phyloP scores from a whole-genome alignment of 2,329 filamentous ascomycete genomes.

The Onygenales sp. region DNA sequence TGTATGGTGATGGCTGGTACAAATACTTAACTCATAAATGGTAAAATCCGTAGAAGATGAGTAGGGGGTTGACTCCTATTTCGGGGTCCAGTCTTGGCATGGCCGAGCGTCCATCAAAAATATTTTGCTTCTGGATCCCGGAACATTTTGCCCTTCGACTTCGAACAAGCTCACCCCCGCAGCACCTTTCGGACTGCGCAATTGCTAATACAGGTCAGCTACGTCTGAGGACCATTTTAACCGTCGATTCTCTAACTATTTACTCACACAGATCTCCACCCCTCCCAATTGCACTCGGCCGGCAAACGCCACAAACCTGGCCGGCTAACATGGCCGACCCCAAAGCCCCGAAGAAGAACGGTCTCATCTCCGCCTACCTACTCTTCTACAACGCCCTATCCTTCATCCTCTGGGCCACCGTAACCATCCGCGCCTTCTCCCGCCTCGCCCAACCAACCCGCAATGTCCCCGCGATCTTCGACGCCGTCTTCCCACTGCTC shows the following conservation, averaged over 20 bases:
- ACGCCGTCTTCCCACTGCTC: constrained; percentile 35
- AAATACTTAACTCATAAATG: neutral
- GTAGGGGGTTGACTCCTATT: too few species aligned
- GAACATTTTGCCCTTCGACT: too few species aligned
- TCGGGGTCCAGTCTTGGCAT: neutral
- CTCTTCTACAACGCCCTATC: constrained; percentile 76
- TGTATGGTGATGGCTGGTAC: too few species aligned
- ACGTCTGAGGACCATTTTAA: too few species aligned
- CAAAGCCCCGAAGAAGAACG: neutral
- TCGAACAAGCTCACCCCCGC: too few species aligned
- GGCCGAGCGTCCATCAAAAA: neutral
- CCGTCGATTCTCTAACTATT: too few species aligned
- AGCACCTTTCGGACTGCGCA: too few species aligned
- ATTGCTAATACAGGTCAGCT: too few species aligned
- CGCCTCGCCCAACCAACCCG: constrained; percentile 44
- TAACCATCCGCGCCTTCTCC: constrained; percentile 60
- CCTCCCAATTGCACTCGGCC: too few species aligned
- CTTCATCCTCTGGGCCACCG: constrained; percentile 65
- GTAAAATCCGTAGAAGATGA: neutral
- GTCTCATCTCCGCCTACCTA: constrained; percentile 49
- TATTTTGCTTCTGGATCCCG: too few species aligned
- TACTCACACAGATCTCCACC: too few species aligned
- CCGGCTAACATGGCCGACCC: neutral
- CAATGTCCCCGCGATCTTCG: constrained; percentile 32
- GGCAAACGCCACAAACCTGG: neutral